Percentiles rank a stretch among this genome's conserved stretches.
phyloP scores from a whole-genome alignment of 1,139 yeast genomes.

The Yamadazyma sp. region DNA sequence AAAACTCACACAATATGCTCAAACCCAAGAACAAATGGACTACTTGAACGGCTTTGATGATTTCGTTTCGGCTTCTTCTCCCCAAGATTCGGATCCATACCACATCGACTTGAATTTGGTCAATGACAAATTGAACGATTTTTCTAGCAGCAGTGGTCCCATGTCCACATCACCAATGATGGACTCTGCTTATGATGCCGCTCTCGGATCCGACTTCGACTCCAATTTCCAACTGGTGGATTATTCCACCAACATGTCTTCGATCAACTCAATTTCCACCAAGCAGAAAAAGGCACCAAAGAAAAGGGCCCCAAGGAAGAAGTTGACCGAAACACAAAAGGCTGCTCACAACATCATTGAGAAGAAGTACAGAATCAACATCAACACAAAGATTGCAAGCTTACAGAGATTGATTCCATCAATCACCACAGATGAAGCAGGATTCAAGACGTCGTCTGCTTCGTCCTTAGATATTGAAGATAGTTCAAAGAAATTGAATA shows the following conservation, averaged over 20 bases:
- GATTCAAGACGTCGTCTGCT: conserved; percentile 44
- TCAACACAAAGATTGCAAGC: conserved; percentile 69
- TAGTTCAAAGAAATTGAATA: conserved; percentile 44
- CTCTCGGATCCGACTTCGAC: no score
- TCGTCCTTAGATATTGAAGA: conserved; percentile 14
- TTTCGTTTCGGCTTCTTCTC: conserved; percentile 6
- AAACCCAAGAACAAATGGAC: background rate
- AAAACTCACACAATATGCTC: background rate
- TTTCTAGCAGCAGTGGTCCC: background rate
- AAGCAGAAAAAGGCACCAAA: conserved; percentile 7
- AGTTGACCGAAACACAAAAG: conserved; percentile 60
- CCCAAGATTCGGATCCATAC: conserved; percentile 4
- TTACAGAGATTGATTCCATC: conserved; percentile 65
- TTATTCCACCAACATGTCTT: background rate
- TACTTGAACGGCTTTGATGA: conserved; percentile 3
- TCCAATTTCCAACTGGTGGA: background rate
- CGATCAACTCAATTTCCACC: background rate
- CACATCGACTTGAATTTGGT: conserved; percentile 13
- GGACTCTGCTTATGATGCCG: background rate
- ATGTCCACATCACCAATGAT: background rate
- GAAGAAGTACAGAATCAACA: conserved; percentile 69
- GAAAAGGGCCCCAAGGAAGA: conserved; percentile 56
- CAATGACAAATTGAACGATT: conserved; percentile 10
- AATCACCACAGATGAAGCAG: conserved; percentile 58
- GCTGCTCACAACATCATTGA: conserved; percentile 73